Evolutionary conservation across 2,329 filamentous ascomycete species (phyloP).

Genomic region (Davidsoniella neocaledoniae): DNA sequence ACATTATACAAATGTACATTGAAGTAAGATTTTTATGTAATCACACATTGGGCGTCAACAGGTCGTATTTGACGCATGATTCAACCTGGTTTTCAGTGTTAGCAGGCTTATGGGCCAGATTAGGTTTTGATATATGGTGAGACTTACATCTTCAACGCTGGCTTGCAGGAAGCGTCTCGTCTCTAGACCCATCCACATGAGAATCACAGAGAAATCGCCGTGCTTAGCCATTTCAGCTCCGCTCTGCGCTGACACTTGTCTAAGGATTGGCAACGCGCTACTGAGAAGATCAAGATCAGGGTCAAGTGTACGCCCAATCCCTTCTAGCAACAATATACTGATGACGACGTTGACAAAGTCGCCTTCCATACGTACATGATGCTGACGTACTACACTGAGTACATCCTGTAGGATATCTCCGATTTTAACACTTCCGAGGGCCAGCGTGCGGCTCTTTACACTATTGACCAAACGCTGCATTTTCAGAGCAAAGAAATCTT

Average conservation of each 20-base stretch:
- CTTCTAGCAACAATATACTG: slow-evolving; percentile 81
- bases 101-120: neutral
- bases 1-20: too few species aligned
- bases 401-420: slow-evolving; percentile 89
- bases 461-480: slow-evolving; percentile 93
- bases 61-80: slow-evolving; percentile 77
- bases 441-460: slow-evolving; percentile 81
- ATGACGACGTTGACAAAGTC: slow-evolving; percentile 98
- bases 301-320: slow-evolving; percentile 76
- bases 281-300: slow-evolving; percentile 73
- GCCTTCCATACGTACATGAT: slow-evolving; percentile 88
- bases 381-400: slow-evolving; percentile 72
- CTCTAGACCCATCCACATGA: slow-evolving; percentile 83
- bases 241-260: slow-evolving; percentile 68
- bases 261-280: slow-evolving; percentile 75
- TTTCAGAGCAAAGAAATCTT: slow-evolving; percentile 80
- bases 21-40: neutral
- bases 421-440: slow-evolving; percentile 86
- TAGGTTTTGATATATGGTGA: slow-evolving; percentile 12
- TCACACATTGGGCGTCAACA: slow-evolving; percentile 73
- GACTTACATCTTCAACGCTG: slow-evolving; percentile 67
- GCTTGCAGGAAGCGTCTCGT: slow-evolving; percentile 78
- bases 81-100: slow-evolving; percentile 42
- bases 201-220: slow-evolving; percentile 69
- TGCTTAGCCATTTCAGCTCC: slow-evolving; percentile 52